Evolutionary conservation across 2,329 filamentous ascomycete genomes (phyloP), one percentile per base, ranked within the genome.

Genomic region (Neofusicoccum sp.): DNA sequence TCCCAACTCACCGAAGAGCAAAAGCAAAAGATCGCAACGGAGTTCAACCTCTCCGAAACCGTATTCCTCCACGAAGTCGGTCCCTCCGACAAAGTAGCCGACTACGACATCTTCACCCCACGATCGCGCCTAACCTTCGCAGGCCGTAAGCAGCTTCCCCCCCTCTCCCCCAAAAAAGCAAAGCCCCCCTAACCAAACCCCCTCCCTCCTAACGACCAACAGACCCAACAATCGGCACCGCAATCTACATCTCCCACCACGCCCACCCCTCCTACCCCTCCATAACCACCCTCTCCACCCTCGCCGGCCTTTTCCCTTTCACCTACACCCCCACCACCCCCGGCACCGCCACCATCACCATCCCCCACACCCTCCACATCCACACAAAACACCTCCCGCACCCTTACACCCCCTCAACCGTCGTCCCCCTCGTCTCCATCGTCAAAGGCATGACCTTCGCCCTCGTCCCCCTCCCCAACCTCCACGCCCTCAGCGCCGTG

Each of bases 361-460:
- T 93, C 63, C 88, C 89, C 33, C 87, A 90, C 69, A 79, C 88
- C 63, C 79, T 88, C 64, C 87, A 84, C 67, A 67, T 86, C 58
- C 89, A 92, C 73, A 3, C 66, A 65, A 20, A 63, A 20, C 30
- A 20, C 8, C 51, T 12, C 66, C 79, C 44, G 65, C 67, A 43
- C 36, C 62, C 14, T 30, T 6, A 26, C n/a, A 38, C 31, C 53
- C 58, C 5, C 44, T 65, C 41, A 58, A 47, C 3, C 58, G 64
- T 57, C 69, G 64, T 72, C 63, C 33, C 66, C 73, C 65, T 78
- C 14, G 74, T 79, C n/a, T 78, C 75, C 49, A 78, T 91, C 49
- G 88, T 92, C 34, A 84, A 84, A 44, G 90, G 89, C 53, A 89
- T 93, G 86, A 84, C 84, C 1, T 92, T 91, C 71, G 73, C 85